These are phyloP conservation scores for Raphanus sativus DNA, from an alignment of 345 rosid species.

Conservation along the genomic window DNA sequence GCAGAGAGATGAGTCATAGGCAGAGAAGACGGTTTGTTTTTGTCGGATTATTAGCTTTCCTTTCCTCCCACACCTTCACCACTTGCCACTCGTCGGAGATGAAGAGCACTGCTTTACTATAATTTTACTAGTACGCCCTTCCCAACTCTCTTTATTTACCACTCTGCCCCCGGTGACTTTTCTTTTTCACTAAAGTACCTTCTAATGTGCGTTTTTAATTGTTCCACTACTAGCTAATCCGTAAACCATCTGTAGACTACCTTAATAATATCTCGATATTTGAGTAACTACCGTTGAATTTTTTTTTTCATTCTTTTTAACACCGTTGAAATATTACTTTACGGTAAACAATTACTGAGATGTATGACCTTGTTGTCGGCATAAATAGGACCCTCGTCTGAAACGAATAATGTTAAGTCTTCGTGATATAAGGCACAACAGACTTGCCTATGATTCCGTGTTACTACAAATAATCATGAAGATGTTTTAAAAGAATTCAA, in stretches of 20 bases:
- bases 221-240: background rate
- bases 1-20: constrained; percentile 24
- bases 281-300: background rate
- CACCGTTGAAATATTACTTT: background rate
- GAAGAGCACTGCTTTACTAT: background rate
- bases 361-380: constrained; percentile 28
- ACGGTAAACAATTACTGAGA: background rate
- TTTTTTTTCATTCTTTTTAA: background rate
- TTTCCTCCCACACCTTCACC: constrained; percentile 28
- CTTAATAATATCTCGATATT: background rate
- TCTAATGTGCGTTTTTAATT: background rate
- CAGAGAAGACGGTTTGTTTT: constrained; percentile 40
- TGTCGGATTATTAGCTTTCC: constrained; percentile 28
- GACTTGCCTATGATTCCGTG: background rate
- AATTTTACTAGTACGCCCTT: constrained; percentile 33
- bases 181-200: background rate
- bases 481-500: background rate
- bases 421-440: background rate
- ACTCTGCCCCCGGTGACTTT: constrained; percentile 24
- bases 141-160: constrained; percentile 19
- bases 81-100: constrained; percentile 39
- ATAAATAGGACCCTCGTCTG: background rate
- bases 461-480: background rate
- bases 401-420: constrained; percentile 2
- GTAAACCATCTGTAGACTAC: background rate